These are phyloP conservation scores for Vaccinium corymbosum DNA, from an alignment of 148 eudicot species.

Conservation along the genomic window DNA sequence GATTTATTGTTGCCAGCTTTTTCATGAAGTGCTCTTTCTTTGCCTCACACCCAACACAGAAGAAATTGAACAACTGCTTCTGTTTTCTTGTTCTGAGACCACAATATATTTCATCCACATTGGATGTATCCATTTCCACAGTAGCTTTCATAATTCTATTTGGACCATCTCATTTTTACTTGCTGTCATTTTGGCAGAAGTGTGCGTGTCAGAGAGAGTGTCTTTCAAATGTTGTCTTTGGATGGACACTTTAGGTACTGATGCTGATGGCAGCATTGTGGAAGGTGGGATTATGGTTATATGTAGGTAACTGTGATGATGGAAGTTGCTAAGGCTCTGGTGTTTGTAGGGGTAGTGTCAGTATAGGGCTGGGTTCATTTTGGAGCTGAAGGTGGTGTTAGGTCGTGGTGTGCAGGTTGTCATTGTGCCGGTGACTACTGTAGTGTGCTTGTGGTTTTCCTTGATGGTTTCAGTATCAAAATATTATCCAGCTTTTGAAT, in stretches of 20 bases:
- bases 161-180: not conserved
- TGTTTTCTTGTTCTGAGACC: not conserved
- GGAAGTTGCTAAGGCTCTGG: not conserved
- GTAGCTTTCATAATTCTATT: not conserved
- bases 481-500: not conserved
- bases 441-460: not conserved
- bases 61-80: not conserved
- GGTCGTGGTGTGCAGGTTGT: not conserved
- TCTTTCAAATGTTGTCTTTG: not conserved
- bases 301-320: not conserved
- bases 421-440: not conserved
- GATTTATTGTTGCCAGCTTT: not conserved
- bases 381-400: slow-evolving; percentile 6
- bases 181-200: not conserved
- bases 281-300: not conserved
- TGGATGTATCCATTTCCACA: not conserved
- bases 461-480: not conserved
- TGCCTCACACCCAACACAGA: not conserved
- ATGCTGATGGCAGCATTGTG: not conserved
- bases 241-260: not conserved
- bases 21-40: slow-evolving; percentile 1
- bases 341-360: slow-evolving; percentile 6
- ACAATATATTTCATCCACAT: not conserved
- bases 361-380: slow-evolving; percentile 10
- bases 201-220: not conserved